These are phyloP conservation scores for Solanum appendiculatum DNA, from an alignment of 257 asterid genomes.

Conservation along the genomic window DNA sequence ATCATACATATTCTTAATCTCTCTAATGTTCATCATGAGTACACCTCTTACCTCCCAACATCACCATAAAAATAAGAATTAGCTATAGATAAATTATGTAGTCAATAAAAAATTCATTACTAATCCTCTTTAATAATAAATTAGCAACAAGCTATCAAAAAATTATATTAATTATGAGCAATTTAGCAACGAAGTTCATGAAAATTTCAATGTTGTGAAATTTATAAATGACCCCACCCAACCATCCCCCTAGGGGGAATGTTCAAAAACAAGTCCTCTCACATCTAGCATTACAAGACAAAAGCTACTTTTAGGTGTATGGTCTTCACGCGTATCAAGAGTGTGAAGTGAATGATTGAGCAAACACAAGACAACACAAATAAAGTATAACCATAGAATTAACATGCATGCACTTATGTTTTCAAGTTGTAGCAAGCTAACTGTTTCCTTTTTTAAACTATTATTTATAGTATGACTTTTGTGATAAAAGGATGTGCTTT, in stretches of 20 bases:
- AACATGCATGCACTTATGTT: not conserved
- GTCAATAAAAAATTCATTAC: too few relatives aligned
- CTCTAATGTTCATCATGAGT: too few relatives aligned
- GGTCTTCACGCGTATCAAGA: not conserved
- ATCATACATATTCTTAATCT: too few relatives aligned
- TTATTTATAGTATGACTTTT: not conserved
- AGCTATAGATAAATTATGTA: not conserved
- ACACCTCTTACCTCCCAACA: not conserved
- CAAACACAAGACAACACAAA: not conserved
- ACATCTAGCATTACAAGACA: not conserved
- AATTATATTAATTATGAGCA: too few relatives aligned
- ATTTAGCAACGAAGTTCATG: too few relatives aligned
- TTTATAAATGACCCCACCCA: not conserved
- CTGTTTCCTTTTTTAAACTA: not conserved
- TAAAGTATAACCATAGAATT: not conserved
- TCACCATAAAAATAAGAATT: not conserved
- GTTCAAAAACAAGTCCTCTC: not conserved
- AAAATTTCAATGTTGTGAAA: too few relatives aligned
- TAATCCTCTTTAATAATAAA: too few relatives aligned
- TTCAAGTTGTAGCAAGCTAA: not conserved
- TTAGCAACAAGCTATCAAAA: not conserved
- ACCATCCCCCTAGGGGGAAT: not conserved
- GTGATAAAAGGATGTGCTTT: not conserved
- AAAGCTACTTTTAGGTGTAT: not conserved
- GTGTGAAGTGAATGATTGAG: not conserved